Evolutionary conservation across 371 early-diverging fungal species (phyloP).

Genomic region (Choanephora cucurbitarum): DNA sequence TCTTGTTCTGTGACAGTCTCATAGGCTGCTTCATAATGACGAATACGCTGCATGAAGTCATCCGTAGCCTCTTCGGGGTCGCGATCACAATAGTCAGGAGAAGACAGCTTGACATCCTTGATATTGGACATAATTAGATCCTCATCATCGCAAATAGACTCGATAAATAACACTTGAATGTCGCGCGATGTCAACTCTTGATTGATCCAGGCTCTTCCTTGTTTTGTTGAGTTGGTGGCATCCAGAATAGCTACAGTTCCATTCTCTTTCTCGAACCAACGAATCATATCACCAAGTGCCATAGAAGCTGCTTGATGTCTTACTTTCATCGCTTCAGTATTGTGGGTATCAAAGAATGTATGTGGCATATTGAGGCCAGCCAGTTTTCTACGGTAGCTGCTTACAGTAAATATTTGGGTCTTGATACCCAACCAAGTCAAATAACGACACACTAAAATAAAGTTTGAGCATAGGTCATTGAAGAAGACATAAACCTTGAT

Average conservation of each 20-base stretch:
- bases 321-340: conserved; percentile 68
- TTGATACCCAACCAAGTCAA: conserved; percentile 94
- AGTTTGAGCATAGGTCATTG: too few species aligned
- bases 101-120: conserved; percentile 87
- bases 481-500: neutral
- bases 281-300: conserved; percentile 87
- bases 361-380: conserved; percentile 81
- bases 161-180: conserved; percentile 93
- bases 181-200: conserved; percentile 63
- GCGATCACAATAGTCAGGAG: conserved; percentile 88
- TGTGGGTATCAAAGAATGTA: conserved; percentile 88
- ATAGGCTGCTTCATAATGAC: conserved; percentile 87
- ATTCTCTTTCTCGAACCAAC: conserved; percentile 79
- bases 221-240: conserved; percentile 94
- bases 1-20: conserved; percentile 81
- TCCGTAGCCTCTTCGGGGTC: conserved; percentile 77
- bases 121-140: conserved; percentile 85
- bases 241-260: conserved; percentile 91
- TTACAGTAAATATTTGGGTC: conserved; percentile 91
- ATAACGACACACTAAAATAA: conserved; percentile 77
- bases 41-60: conserved; percentile 89
- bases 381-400: conserved; percentile 86
- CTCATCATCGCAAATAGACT: conserved; percentile 90
- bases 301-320: conserved; percentile 80
- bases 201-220: conserved; percentile 74